Base-by-base conservation (phyloP, 2,329 filamentous ascomycete species). In the Furcasterigmium furcatum region DNA sequence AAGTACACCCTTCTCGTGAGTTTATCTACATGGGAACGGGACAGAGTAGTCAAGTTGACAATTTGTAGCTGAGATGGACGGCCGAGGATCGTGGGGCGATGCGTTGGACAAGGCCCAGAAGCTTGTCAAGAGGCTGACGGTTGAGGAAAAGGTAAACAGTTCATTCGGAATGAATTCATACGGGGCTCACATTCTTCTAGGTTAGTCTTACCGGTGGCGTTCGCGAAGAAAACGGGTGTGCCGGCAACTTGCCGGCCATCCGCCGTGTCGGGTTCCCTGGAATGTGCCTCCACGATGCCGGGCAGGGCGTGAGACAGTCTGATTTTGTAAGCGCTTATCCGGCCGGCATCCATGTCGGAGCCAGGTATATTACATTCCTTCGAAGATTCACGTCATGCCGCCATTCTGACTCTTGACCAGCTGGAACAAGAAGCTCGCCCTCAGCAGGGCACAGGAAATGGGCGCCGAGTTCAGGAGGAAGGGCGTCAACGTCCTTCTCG, bases 401-500 rank as follows among this genome's bases (percentile, higher is more conserved):
- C 6, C 5, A 22, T 4, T 4, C 6, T 19, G 5, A 80, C 20
- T 4, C 10, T 19, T 9, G 3, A 3, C 12, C 14, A 46, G 61
- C 21, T 90, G 84, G 2, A 65, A 64, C 43, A 83, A 78, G 78
- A 77, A 83, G 9, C 57, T 82, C 47, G 74, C 78, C 0, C 82
- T 81, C 56, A 69, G 75, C 43, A 79, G 88, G 41, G 89, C 84
- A 25, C 68, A 77, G 43, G 85, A 84, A 40, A 90, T 95, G 84
- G 90, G 84, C 4, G 71, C 74, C 46, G 90, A 95, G 63, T 87
- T 88, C 60, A 79, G 76, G 50, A 79, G 67, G 35, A 95, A 95
- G 63, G 90, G 90, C 41, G 81, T 90, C 25, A 87, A 95, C 59
- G 76, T 94, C 13, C 77, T 86, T 46, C 74, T 95, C 9, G 90